These are phyloP conservation scores for Suhomyces bokatorum DNA, from an alignment of 1,139 yeast genomes.

Conservation along the genomic window DNA sequence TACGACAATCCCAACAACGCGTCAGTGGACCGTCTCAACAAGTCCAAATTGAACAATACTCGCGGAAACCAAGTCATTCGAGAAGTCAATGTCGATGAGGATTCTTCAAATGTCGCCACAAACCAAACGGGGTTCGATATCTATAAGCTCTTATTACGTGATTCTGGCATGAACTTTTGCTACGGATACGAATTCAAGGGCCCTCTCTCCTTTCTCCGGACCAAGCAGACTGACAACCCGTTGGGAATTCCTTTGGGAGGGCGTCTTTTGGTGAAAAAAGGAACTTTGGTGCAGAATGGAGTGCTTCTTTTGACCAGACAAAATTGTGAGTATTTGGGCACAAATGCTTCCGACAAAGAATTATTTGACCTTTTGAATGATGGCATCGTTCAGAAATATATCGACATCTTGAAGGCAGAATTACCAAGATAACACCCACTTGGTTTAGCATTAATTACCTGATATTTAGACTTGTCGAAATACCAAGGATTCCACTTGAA, in stretches of 20 bases:
- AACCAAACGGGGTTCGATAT: slow-evolving; percentile 16
- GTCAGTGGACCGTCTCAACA: slow-evolving; percentile 39
- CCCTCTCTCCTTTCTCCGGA: slow-evolving; percentile 35
- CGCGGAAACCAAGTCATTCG: slow-evolving; percentile 25
- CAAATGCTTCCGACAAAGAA: slow-evolving; percentile 22
- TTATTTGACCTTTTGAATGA: slow-evolving; percentile 31
- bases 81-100: slow-evolving; percentile 34
- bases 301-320: slow-evolving; percentile 31
- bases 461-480: neutral
- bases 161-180: slow-evolving; percentile 32
- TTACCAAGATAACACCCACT: slow-evolving; percentile 14
- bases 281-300: slow-evolving; percentile 37
- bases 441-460: no score
- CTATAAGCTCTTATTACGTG: slow-evolving; percentile 39
- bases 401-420: slow-evolving; percentile 30
- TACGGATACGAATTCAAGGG: slow-evolving; percentile 44
- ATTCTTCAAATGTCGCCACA: slow-evolving; percentile 8
- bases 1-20: slow-evolving; percentile 41
- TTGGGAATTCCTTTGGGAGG: slow-evolving; percentile 44
- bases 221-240: slow-evolving; percentile 24
- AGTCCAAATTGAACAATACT: slow-evolving; percentile 10
- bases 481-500: neutral
- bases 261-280: slow-evolving; percentile 31
- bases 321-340: slow-evolving; percentile 38
- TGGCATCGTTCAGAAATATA: slow-evolving; percentile 38